phyloP scores from a whole-genome alignment of 495 filamentous ascomycete species.

The Parmelia sp. region DNA sequence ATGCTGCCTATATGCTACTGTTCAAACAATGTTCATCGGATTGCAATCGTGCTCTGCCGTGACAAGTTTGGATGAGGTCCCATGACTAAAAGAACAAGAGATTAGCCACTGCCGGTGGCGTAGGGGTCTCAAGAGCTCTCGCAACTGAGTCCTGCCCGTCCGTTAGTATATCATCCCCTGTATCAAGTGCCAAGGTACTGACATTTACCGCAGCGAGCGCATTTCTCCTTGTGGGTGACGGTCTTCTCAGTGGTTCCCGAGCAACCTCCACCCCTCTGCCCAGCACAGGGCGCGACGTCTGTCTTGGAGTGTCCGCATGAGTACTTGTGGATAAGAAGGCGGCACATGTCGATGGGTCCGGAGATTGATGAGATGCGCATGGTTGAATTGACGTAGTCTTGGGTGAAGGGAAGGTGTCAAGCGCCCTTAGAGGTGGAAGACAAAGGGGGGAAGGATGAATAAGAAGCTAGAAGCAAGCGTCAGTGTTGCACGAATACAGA shows the following conservation, averaged over 20 bases:
- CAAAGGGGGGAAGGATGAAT: background rate
- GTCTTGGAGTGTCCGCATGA: constrained; percentile 17
- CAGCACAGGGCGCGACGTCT: constrained; percentile 16
- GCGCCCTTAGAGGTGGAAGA: background rate
- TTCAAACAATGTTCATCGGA: background rate
- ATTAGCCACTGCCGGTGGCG: constrained; percentile 3
- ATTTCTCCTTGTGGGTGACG: constrained; percentile 11
- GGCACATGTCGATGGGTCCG: constrained; percentile 6
- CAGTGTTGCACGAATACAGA: background rate
- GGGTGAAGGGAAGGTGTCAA: background rate
- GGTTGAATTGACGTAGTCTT: background rate
- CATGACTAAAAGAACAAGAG: constrained; percentile 3
- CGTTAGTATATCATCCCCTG: background rate
- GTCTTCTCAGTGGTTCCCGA: constrained; percentile 5
- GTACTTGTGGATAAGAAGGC: constrained; percentile 12
- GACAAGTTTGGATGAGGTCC: constrained; percentile 3
- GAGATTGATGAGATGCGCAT: constrained; percentile 3
- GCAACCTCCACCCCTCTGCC: constrained; percentile 10
- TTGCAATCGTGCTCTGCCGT: background rate
- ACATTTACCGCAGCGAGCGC: constrained; percentile 14
- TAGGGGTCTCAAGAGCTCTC: background rate
- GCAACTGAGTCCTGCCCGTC: background rate
- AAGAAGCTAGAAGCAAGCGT: background rate
- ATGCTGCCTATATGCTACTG: background rate
- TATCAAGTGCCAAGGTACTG: background rate